phyloP scores from a whole-genome alignment of 805 yeast genomes.

The Suhomyces vadensis region DNA sequence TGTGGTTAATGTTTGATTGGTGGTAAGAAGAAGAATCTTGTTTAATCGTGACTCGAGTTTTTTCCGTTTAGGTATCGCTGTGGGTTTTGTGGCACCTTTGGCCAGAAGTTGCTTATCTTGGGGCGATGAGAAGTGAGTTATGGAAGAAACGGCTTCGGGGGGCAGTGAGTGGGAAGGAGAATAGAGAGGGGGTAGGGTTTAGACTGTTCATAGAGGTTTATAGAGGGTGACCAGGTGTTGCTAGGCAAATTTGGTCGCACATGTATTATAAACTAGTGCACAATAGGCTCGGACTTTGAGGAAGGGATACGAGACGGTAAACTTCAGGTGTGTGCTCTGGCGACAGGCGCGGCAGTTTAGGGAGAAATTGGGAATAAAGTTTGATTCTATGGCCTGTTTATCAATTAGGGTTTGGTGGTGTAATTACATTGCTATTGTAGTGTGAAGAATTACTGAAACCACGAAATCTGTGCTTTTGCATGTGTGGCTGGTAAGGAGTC shows the following conservation, averaged over 20 bases:
- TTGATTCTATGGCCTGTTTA: too few species aligned
- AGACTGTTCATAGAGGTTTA: not conserved
- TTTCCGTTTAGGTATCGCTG: not conserved
- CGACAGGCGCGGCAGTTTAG: too few species aligned
- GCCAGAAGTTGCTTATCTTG: not conserved
- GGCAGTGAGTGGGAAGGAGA: not conserved
- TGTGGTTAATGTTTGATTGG: not conserved
- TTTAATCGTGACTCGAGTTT: slow-evolving; percentile 2
- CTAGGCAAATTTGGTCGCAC: not conserved
- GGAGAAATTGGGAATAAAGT: too few species aligned
- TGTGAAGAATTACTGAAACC: too few species aligned
- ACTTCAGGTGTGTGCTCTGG: not conserved
- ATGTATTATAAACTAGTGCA: not conserved
- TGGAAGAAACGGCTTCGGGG: not conserved
- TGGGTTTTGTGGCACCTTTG: slow-evolving; percentile 1
- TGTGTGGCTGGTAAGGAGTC: too few species aligned
- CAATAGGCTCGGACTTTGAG: not conserved
- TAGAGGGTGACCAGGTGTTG: not conserved
- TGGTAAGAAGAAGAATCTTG: slow-evolving; percentile 1
- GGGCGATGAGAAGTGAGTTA: not conserved
- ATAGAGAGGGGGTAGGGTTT: not conserved
- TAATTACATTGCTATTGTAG: too few species aligned
- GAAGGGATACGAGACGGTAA: not conserved
- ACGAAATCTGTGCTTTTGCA: too few species aligned
- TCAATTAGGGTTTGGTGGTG: too few species aligned